Evolutionary conservation across 345 rosid genomes (phyloP).

Genomic region (Ceriops decandra): DNA sequence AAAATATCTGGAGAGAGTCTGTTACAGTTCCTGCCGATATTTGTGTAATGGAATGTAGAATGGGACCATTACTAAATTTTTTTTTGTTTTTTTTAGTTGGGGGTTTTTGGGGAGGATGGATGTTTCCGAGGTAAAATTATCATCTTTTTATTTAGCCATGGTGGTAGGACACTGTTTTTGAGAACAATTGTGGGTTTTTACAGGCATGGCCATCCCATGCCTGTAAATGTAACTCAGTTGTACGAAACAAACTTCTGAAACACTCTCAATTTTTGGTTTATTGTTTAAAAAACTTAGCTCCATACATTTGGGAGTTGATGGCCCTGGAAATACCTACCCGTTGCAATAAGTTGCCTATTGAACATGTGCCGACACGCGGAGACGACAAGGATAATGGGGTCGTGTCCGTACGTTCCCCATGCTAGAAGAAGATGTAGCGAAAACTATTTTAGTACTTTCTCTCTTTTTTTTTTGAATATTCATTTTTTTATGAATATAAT

Average conservation of each 20-base stretch:
- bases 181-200: not conserved
- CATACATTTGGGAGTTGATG: no score
- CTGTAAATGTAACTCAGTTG: not conserved
- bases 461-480: no score
- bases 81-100: not conserved
- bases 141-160: no score
- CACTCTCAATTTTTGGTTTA: not conserved
- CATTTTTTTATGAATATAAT: no score
- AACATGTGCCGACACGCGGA: no score
- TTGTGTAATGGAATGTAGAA: slow-evolving; percentile 5
- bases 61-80: not conserved
- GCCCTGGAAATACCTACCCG: no score
- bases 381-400: no score
- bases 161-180: not conserved
- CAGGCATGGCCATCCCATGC: not conserved
- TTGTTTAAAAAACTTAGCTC: not conserved
- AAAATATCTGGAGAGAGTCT: not conserved
- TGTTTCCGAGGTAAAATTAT: not conserved
- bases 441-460: no score
- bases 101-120: not conserved
- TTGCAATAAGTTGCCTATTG: no score
- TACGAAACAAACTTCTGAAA: not conserved
- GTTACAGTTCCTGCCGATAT: not conserved
- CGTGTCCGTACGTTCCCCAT: no score
- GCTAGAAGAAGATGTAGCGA: no score